Base-by-base conservation (phyloP, 1,284 basidiomycete species). In the Pisolithus thermaeus region DNA sequence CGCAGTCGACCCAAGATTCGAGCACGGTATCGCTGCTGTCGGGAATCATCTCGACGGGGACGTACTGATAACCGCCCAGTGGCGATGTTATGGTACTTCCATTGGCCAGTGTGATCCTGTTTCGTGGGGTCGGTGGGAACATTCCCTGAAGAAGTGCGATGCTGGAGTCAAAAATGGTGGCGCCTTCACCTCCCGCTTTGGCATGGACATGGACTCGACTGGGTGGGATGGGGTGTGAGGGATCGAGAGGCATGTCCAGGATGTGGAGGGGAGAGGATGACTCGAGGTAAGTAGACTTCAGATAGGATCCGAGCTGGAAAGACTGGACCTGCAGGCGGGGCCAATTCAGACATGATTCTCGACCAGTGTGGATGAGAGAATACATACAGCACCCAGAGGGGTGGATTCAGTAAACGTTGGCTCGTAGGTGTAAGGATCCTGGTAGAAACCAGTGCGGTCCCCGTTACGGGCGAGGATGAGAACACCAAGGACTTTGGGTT, bases 1-100 rank as follows among this genome's bases (percentile, higher is more conserved):
- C 84, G 73, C 90, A 92, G 60, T 83, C 77, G n/a, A 87, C 89
- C 87, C 87, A 93, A 45, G 84, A 81, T 69, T 94, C 89, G 58
- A 94, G 73, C 51, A 87, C 87, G 59, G 84, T 80, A 62, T 90
- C 88, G 57, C 90, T 87, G 37, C 76, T 78, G 41, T 89, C 85
- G 59, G 90, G 83, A 44, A 90, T 80, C 36, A 89, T 89, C 68
- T 90, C 83, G 46, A 91, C 79, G 32, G 87, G 87, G 52, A 91
- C 77, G 58, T 91, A 92, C 68, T 91, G 87, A 69, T 93, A 93
- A 0, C 92, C 90, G 4, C 81, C 80, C 36, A 92, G 77, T 22
- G 88, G 88, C 27, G 88, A 83, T 14, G 81, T 72, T 37, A 94
- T 70, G 9, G 73, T 80, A 25, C 81, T 81, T 61, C 84, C 88